Conservation (phyloP, 495 filamentous ascomycete genomes). For the Trichoderma virens region DNA sequence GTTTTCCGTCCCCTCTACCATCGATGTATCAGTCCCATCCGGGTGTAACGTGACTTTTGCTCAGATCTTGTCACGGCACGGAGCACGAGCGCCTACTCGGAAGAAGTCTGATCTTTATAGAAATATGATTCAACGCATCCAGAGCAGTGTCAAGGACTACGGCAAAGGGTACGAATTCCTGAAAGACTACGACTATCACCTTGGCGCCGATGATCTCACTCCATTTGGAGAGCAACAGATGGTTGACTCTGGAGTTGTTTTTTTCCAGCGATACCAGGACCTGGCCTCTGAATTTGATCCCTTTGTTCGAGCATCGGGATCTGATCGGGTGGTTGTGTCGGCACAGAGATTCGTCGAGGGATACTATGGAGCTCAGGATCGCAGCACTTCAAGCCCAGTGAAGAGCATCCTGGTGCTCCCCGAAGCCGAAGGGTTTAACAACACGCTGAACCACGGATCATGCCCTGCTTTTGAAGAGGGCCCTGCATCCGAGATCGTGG, state of each 20-base stretch:
- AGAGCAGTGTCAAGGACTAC: slow-evolving; percentile 48
- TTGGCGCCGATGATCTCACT: slow-evolving; percentile 71
- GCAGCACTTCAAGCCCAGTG: slow-evolving; percentile 40
- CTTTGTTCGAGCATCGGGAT: slow-evolving; percentile 64
- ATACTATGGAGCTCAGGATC: slow-evolving; percentile 50
- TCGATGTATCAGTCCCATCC: slow-evolving; percentile 48
- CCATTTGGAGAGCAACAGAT: slow-evolving; percentile 64
- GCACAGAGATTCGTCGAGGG: slow-evolving; percentile 66
- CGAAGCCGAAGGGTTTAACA: slow-evolving; percentile 58
- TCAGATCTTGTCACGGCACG: slow-evolving; percentile 73
- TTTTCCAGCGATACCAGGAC: slow-evolving; percentile 59
- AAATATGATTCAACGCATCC: slow-evolving; percentile 51
- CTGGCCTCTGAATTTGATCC: slow-evolving; percentile 49
- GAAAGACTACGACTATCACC: slow-evolving; percentile 57
- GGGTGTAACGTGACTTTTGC: slow-evolving; percentile 68
- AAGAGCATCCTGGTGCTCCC: slow-evolving; percentile 55
- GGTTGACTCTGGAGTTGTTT: slow-evolving; percentile 63
- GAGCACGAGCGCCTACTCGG: slow-evolving; percentile 69
- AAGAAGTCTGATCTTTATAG: slow-evolving; percentile 52
- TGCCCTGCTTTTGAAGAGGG: slow-evolving; percentile 56
- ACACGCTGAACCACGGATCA: slow-evolving; percentile 64
- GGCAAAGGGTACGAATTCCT: slow-evolving; percentile 56
- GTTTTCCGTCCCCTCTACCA: slow-evolving; percentile 60
- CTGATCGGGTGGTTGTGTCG: slow-evolving; percentile 65
- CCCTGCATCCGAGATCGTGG: slow-evolving; percentile 36